Evolutionary conservation across 495 filamentous ascomycete species (phyloP), one percentile per base, ranked within the genome.

Genomic region (Trichoderma erinaceum): DNA sequence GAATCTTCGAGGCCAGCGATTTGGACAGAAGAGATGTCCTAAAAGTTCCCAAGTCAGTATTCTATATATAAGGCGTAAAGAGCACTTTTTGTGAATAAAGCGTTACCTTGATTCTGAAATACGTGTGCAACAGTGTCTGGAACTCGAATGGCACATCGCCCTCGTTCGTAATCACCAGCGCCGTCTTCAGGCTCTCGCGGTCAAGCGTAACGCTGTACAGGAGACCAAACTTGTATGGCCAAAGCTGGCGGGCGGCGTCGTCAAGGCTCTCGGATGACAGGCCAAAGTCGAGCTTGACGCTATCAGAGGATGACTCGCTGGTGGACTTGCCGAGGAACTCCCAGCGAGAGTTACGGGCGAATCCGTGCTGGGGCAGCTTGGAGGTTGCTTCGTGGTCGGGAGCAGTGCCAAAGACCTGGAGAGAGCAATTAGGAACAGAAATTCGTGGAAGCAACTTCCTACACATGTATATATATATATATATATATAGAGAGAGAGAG

Each of bases 241-340:
- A 97, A 21, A 83, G 79, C 69, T 83, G 82, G 64, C 83, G 84
- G 70, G 83, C 82, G 38, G 87, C 82, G 3, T 87, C 86, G 71
- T 82, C 84, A 65, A 98, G 75, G 77, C 88, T 89, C 27, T 81
- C 79, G 56, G 87, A 84, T 35, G 87, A 89, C 48, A 99, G 88
- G 25, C 96, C 95, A 73, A 99, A 98, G 77, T 99, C 96, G 56
- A 98, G 85, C 82, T 95, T 97, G 66, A 97, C 88, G 15, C 84
- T 84, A 67, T 85, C 79, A 69, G 90, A 67, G 64, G 77, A 72
- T 7, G 81, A 78, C 71, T 90, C 87, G 27, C 84, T 87, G 46
- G 84, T 83, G 68, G 82, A 79, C 82, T 92, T 86, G 83, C 92
- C 81, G 72, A 96, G 75, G 83, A 89, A 90, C 73, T 90, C 88